Base-by-base conservation (phyloP, 2,329 filamentous ascomycete species). In the Colletotrichum simmondsii region DNA sequence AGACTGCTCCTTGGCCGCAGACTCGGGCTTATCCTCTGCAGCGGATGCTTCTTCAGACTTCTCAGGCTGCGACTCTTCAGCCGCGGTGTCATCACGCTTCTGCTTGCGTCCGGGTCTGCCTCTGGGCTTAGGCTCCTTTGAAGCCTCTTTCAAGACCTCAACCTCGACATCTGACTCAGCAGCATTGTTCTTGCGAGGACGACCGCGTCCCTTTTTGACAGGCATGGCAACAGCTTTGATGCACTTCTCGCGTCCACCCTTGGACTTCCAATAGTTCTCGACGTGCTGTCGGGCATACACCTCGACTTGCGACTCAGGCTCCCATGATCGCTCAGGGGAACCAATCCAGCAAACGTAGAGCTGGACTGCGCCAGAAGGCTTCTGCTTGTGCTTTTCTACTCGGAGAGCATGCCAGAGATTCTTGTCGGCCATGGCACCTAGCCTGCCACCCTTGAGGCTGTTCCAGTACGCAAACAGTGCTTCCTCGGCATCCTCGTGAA, bases 401-500 rank as follows among this genome's bases (percentile, higher is more conserved):
- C n/a, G 16, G 1, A 76, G 64, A 5, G 72, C 75, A 32, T 76
- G 75, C 75, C 75, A 76, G 22, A 76, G 59, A 14, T 68, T 59
- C 62, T 65, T 68, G 58, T 76, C 72, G 0, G 42, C 53, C 71
- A 76, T 72, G 14, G 65, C 68, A 22, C 64, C 69, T 22, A 61
- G 19, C 10, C 75, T 69, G 19, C 75, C 75, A 12, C 75, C 75
- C 67, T 68, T 65, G 59, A 75, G 62, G n/a, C 46, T 57, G 8
- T 73, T 56, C 75, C 75, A 76, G 58, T 76, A 76, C 5, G 32
- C 56, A 10, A 74, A 82, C 1, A 83, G 68, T 1, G 72, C 73
- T 26, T 81, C 80, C 30, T 77, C 78, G 1, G 80, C 81, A 56
- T 79, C 79, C 61, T 77, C 67, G 52, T 83, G 81, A 56, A 83